Evolutionary conservation across 1,139 yeast genomes (phyloP).

Genomic region (Hanseniaspora sp.): DNA sequence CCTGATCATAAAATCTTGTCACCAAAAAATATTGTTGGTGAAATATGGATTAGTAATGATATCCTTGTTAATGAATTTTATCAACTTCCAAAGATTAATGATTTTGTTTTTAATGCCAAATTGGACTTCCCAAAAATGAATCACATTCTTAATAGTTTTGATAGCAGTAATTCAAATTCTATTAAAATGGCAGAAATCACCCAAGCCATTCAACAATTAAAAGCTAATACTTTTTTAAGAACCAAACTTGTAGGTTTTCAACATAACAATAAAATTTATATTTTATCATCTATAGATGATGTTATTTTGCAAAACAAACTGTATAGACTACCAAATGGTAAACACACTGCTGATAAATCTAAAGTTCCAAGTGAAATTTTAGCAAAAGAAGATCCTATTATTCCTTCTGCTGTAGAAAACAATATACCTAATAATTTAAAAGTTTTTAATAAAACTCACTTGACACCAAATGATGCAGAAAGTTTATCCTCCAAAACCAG

Average conservation of each 20-base stretch:
- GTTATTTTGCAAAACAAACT: constrained; percentile 61
- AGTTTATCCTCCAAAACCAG: constrained; percentile 3
- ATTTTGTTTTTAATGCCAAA: constrained; percentile 29
- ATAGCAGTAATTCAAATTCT: constrained; percentile 14
- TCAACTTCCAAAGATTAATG: constrained; percentile 29
- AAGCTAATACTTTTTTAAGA: constrained; percentile 45
- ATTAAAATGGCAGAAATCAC: constrained; percentile 20
- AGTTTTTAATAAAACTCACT: neutral
- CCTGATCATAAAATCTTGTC: constrained; percentile 77
- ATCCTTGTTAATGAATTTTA: constrained; percentile 28
- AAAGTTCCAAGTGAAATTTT: neutral
- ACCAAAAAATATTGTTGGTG: constrained; percentile 90
- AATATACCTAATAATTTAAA: neutral
- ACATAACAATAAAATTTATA: constrained; percentile 74
- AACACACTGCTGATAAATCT: constrained; percentile 28
- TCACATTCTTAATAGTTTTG: constrained; percentile 1
- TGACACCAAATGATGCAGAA: neutral
- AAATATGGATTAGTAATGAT: constrained; percentile 62
- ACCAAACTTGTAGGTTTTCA: constrained; percentile 87
- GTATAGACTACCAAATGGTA: constrained; percentile 37
- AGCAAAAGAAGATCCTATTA: neutral
- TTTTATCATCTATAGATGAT: constrained; percentile 84
- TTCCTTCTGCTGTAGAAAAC: neutral
- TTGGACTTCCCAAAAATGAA: constrained; percentile 27
- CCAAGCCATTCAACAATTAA: constrained; percentile 25